Conservation (phyloP, 805 yeast genomes). For the Yamadazyma phyllophila region DNA sequence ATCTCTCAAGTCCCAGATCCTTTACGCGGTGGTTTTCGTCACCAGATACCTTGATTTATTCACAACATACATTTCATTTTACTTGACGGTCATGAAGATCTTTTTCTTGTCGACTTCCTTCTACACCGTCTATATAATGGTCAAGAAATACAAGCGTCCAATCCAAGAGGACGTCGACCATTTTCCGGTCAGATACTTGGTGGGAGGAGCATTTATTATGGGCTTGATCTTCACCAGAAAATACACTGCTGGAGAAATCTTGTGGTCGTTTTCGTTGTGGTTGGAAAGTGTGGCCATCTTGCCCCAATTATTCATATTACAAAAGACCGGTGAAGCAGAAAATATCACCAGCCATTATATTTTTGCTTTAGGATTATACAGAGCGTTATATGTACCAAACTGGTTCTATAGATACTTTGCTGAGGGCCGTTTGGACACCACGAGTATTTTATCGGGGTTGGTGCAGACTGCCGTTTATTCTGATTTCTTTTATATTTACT, state of each 20-base stretch:
- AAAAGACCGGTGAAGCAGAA: conserved; percentile 84
- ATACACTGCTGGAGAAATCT: conserved; percentile 58
- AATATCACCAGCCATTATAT: conserved; percentile 88
- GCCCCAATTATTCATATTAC: conserved; percentile 90
- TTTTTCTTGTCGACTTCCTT: conserved; percentile 73
- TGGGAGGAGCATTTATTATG: conserved; percentile 57
- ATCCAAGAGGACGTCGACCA: conserved; percentile 63
- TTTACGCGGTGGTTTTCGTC: conserved; percentile 52
- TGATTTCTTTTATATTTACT: conserved; percentile 93
- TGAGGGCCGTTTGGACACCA: conserved; percentile 63
- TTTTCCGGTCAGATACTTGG: conserved; percentile 69
- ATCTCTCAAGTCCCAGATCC: conserved; percentile 81
- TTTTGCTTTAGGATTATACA: conserved; percentile 86
- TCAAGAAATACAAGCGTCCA: conserved; percentile 54
- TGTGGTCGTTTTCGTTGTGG: conserved; percentile 93
- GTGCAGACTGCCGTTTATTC: conserved; percentile 86
- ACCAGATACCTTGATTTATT: conserved; percentile 43
- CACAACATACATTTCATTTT: conserved; percentile 58
- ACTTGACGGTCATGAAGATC: conserved; percentile 79
- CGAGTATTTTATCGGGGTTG: conserved; percentile 76
- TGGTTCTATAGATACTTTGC: conserved; percentile 85
- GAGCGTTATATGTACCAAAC: conserved; percentile 88
- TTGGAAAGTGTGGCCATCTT: conserved; percentile 87
- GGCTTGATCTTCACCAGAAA: conserved; percentile 63
- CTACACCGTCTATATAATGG: conserved; percentile 74